Evolutionary conservation across 257 asterid species (phyloP).

Genomic region (Datura wrightii): DNA sequence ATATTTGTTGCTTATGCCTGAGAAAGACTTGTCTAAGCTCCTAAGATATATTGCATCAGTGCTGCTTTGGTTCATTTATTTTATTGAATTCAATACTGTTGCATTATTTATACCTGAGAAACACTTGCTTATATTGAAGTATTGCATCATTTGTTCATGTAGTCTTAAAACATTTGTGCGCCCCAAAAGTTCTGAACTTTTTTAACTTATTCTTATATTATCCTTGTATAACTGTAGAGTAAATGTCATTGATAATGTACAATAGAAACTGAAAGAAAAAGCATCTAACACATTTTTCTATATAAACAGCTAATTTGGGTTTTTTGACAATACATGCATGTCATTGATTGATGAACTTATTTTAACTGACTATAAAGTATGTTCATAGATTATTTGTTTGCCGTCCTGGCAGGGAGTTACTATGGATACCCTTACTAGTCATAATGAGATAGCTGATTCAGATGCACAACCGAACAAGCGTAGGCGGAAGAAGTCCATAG

Average conservation of each 20-base stretch:
- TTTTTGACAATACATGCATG: not conserved
- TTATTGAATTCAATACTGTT: not conserved
- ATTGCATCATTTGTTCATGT: not conserved
- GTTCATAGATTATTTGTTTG: conserved; percentile 26
- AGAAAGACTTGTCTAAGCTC: not conserved
- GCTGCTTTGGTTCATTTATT: not conserved
- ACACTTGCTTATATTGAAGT: conserved; percentile 4
- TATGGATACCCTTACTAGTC: conserved; percentile 55
- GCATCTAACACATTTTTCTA: not conserved
- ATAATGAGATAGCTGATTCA: conserved; percentile 53
- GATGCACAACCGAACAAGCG: conserved; percentile 62
- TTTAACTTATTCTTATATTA: not conserved
- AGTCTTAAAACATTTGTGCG: not conserved
- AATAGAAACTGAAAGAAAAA: not conserved
- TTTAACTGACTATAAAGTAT: not conserved
- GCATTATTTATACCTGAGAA: not conserved
- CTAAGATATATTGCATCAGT: not conserved
- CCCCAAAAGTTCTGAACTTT: not conserved
- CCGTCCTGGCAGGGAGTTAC: conserved; percentile 43
- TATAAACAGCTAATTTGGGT: not conserved
- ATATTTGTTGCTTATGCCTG: conserved; percentile 7
- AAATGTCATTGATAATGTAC: not conserved
- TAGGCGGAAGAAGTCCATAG: conserved; percentile 80
- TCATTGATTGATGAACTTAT: not conserved
- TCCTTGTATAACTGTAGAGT: not conserved